Evolutionary conservation across 306 rosid species (phyloP).

Genomic region (Gillenia trifoliata): DNA sequence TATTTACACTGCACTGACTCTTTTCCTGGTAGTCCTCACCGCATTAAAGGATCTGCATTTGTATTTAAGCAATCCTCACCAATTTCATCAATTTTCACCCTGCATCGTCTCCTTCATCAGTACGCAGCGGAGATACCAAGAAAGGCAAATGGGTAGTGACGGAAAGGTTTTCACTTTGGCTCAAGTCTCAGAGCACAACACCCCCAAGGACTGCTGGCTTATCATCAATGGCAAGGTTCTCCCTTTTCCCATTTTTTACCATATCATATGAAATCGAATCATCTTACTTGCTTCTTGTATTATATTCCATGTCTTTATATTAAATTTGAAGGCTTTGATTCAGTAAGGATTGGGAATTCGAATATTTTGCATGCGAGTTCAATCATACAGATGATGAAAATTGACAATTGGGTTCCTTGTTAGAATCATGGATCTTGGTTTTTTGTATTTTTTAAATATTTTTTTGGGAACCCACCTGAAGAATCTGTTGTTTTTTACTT

Average conservation of each 20-base stretch:
- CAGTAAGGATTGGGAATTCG: neutral
- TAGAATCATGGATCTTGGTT: neutral
- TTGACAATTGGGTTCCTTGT: neutral
- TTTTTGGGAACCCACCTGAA: neutral
- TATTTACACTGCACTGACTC: neutral
- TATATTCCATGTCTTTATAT: neutral
- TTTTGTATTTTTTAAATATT: neutral
- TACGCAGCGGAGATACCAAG: neutral
- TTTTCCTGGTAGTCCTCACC: neutral
- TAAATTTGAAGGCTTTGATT: neutral
- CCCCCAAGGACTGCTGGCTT: constrained; percentile 46
- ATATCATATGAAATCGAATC: neutral
- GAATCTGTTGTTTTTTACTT: neutral
- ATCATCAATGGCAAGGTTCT: constrained; percentile 46
- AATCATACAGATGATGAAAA: neutral
- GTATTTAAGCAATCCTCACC: neutral
- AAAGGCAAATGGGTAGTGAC: constrained; percentile 32
- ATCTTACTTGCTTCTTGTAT: neutral
- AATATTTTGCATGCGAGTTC: neutral
- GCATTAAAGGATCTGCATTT: neutral
- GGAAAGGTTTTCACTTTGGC: constrained; percentile 42
- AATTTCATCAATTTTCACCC: neutral
- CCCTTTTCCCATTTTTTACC: neutral
- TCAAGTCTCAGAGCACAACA: constrained; percentile 41
- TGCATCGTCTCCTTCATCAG: neutral